These are phyloP conservation scores for Leccinum disarticulatum DNA, from an alignment of 768 basidiomycete genomes.

Conservation along the genomic window DNA sequence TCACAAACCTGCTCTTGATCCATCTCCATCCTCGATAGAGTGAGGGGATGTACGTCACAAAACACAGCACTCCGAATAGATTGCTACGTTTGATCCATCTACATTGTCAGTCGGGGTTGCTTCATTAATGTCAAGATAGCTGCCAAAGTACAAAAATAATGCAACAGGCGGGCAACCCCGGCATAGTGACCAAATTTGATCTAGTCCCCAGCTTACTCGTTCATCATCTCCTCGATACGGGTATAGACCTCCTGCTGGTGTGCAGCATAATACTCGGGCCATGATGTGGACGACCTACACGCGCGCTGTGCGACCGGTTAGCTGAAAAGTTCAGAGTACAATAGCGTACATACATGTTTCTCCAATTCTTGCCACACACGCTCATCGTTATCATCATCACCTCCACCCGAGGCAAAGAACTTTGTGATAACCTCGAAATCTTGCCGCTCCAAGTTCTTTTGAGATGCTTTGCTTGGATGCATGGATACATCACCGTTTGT, in stretches of 20 bases:
- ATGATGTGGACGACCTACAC: constrained; percentile 43
- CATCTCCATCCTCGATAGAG: constrained; percentile 19
- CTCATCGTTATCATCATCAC: constrained; percentile 45
- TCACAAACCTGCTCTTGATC: constrained; percentile 24
- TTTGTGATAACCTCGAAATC: constrained; percentile 53
- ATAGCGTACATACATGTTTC: constrained; percentile 39
- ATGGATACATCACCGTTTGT: neutral
- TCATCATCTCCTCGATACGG: constrained; percentile 38
- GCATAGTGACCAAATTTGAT: neutral
- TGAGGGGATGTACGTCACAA: constrained; percentile 17
- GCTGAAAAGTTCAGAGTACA: neutral
- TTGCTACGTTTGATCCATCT: neutral
- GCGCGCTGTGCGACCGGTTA: constrained; percentile 31
- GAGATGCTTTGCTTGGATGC: neutral
- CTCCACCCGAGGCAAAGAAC: constrained; percentile 56
- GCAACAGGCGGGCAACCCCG: neutral
- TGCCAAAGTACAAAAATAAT: constrained; percentile 7
- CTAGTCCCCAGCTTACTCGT: constrained; percentile 15
- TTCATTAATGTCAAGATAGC: neutral
- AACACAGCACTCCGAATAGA: constrained; percentile 16
- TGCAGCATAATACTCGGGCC: constrained; percentile 53
- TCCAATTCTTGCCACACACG: constrained; percentile 54
- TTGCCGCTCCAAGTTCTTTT: constrained; percentile 25
- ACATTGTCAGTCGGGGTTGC: neutral
- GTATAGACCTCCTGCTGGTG: constrained; percentile 42